A percentile compares a stretch with the other conserved stretches of the same genome.
Evolutionary conservation across 768 basidiomycete species (phyloP).

Genomic region (Tylopilus intermedius): DNA sequence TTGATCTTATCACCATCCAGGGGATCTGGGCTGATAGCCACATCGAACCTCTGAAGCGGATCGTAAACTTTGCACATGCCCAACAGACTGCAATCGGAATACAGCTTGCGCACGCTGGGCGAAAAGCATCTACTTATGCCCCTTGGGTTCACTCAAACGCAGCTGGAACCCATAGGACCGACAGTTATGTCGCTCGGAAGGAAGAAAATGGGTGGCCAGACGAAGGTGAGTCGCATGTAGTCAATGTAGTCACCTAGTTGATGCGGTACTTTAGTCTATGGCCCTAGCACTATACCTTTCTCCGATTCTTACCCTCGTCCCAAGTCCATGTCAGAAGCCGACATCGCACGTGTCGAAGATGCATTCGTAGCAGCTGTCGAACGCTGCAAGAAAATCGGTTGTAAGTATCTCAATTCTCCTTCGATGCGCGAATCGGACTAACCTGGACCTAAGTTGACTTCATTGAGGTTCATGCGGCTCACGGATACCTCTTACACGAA

Average conservation of each 20-base stretch:
- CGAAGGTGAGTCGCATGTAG: conserved; percentile 37
- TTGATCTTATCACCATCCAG: conserved; percentile 22
- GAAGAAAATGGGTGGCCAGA: conserved; percentile 70
- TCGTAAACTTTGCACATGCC: conserved; percentile 69
- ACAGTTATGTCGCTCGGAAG: conserved; percentile 35
- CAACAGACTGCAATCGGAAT: conserved; percentile 71
- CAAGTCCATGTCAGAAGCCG: conserved; percentile 49
- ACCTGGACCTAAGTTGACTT: conserved; percentile 48
- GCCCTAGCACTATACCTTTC: conserved; percentile 56
- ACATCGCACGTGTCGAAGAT: conserved; percentile 53
- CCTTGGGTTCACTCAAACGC: conserved; percentile 55
- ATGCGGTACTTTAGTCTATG: conserved; percentile 44
- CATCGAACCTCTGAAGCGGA: conserved; percentile 60
- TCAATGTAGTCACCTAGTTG: background rate
- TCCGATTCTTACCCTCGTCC: conserved; percentile 50
- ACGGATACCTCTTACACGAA: conserved; percentile 55
- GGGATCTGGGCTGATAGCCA: conserved; percentile 77
- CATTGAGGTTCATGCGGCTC: conserved; percentile 69
- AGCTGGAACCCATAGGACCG: conserved; percentile 28
- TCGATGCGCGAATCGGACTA: conserved; percentile 7
- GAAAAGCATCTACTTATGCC: conserved; percentile 66
- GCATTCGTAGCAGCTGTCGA: conserved; percentile 54
- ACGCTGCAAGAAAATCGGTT: conserved; percentile 57
- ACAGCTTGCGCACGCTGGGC: conserved; percentile 71
- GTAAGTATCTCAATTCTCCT: conserved; percentile 32